Evolutionary conservation across 106 monocot genomes (phyloP).

Genomic region (Amphibolis antarctica): DNA sequence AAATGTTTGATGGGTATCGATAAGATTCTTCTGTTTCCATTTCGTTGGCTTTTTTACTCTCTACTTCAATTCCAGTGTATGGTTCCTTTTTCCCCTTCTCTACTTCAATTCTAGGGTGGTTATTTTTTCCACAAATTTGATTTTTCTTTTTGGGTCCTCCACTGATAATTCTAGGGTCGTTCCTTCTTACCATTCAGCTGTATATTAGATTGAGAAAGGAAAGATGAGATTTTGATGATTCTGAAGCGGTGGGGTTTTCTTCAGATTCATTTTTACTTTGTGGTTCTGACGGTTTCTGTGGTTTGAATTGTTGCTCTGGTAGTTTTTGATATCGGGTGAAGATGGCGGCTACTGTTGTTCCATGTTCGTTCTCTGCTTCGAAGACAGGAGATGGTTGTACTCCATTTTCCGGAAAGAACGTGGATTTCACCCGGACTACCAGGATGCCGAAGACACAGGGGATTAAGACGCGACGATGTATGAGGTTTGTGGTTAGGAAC

Average conservation of each 20-base stretch:
- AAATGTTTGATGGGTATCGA: no score
- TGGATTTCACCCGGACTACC: constrained; percentile 52
- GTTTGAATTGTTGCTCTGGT: not conserved
- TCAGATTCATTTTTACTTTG: not conserved
- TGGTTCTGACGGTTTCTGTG: not conserved
- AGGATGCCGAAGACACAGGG: constrained; percentile 6
- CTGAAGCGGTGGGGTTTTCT: not conserved
- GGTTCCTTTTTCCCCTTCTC: no score
- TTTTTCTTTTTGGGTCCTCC: no score
- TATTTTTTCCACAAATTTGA: no score
- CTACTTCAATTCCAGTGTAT: no score
- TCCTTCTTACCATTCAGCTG: not conserved
- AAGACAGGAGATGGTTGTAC: constrained; percentile 16
- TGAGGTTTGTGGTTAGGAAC: constrained; percentile 19
- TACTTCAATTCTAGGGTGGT: no score
- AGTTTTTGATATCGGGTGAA: not conserved
- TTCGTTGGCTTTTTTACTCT: no score
- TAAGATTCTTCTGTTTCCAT: no score
- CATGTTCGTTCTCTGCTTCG: constrained; percentile 39
- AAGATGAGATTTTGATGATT: constrained; percentile 2
- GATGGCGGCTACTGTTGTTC: constrained; percentile 42
- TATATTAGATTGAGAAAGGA: not conserved
- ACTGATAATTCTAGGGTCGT: no score
- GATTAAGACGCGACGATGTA: constrained; percentile 12
- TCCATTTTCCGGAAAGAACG: constrained; percentile 33